phyloP scores from a whole-genome alignment of 495 filamentous ascomycete genomes.

The Aspergillus campestris region DNA sequence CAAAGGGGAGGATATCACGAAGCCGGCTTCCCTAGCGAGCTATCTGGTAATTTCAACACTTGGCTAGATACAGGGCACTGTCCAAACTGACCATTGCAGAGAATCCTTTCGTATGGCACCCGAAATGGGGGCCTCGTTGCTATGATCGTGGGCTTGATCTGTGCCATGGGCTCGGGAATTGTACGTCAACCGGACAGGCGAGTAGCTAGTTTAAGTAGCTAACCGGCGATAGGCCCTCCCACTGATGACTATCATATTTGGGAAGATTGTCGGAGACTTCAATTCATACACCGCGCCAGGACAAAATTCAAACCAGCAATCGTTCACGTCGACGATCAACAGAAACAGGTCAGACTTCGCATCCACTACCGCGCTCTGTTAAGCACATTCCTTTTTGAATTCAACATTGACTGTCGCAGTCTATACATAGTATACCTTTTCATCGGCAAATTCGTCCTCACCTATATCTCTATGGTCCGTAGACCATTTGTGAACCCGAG shows the following conservation, averaged over 20 bases:
- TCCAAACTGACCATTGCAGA: background rate
- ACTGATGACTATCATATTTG: slow-evolving; percentile 41
- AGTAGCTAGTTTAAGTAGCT: background rate
- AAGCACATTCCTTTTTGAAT: background rate
- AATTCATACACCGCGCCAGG: slow-evolving; percentile 21
- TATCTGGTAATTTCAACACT: too few relatives aligned
- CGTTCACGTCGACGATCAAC: slow-evolving; percentile 23
- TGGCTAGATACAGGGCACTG: too few relatives aligned
- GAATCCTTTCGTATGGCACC: slow-evolving; percentile 55
- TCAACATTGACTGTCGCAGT: slow-evolving; percentile 2
- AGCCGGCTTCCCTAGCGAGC: too few relatives aligned
- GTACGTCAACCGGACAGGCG: slow-evolving; percentile 4
- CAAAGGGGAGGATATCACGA: too few relatives aligned
- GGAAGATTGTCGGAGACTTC: slow-evolving; percentile 31
- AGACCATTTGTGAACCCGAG: background rate
- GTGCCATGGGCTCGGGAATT: slow-evolving; percentile 62
- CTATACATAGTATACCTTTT: slow-evolving; percentile 32
- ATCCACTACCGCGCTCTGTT: background rate
- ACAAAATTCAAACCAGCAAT: slow-evolving; percentile 11
- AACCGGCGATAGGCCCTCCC: slow-evolving; percentile 24
- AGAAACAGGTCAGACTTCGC: slow-evolving; percentile 14
- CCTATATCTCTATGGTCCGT: slow-evolving; percentile 24
- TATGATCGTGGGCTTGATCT: slow-evolving; percentile 47
- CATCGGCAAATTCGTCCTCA: slow-evolving; percentile 28
- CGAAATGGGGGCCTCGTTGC: slow-evolving; percentile 55